Evolutionary conservation across 1,284 basidiomycete genomes (phyloP), one percentile per base, ranked within the genome.

Genomic region (Phellopilus nigrolimitatus): DNA sequence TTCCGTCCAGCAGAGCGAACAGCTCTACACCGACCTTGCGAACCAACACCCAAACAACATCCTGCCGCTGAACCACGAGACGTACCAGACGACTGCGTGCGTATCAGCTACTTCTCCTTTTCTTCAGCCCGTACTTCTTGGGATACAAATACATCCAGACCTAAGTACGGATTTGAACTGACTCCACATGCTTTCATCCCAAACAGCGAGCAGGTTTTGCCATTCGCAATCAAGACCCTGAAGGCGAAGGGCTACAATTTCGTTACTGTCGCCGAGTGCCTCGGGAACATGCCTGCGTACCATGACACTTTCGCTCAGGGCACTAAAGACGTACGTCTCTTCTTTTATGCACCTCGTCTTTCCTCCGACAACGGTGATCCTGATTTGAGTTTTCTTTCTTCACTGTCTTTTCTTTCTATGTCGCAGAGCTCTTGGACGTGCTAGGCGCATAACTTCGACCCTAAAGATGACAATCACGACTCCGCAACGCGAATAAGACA

Each of bases 31-130:
- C 22, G 48, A 60, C 4, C 46, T 64, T 3, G 63, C 71, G 3
- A 55, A 56, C 4, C 10, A 56, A 6, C 68, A 64, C 43, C 73
- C 74, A 3, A 60, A 54, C 40, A 73, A 62, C 24, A 63, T 74
- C 36, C 59, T 76, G 24, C 61, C 75, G 0, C 63, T 77, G 24
- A 74, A 76, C 53, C 73, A 76, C 55, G 71, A 75, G 56, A 65
- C 67, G 4, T 61, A 68, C 43, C 61, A 71, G 67, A 56, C 56
- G 10, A 73, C 71, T 31, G 71, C 62, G 66, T 71, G 59, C 55
- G 63, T 58, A 33, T 24, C 30, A n/a, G n/a, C n/a, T n/a, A n/a
- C n/a, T 28, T 6, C 12, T 22, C 22, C 0, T 34, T 10, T 12
- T 37, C 3, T 2, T 36, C 9, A 12, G 15, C 3, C 10, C 15